phyloP scores from a whole-genome alignment of 345 rosid genomes.

The Psidium friedrichsthalianum region DNA sequence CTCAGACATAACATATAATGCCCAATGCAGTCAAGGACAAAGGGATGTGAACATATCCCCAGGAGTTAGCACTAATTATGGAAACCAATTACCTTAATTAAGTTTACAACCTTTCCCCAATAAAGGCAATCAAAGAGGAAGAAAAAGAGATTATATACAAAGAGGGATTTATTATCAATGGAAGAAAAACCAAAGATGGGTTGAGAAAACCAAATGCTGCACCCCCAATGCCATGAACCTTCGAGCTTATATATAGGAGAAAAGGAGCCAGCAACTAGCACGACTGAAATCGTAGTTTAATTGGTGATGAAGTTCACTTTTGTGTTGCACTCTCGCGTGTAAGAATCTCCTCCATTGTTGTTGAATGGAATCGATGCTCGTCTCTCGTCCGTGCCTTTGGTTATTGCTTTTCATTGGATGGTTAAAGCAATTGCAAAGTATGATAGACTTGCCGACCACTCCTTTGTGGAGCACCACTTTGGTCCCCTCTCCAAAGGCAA shows the following conservation, averaged over 20 bases:
- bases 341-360: conserved; percentile 29
- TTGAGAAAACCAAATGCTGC: conserved; percentile 6
- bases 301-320: neutral
- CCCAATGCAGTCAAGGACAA: neutral
- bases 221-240: conserved; percentile 7
- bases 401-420: neutral
- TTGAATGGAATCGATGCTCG: conserved; percentile 12
- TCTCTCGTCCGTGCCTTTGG: conserved; percentile 15
- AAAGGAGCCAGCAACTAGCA: neutral
- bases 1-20: neutral
- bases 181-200: neutral
- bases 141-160: neutral
- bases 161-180: neutral
- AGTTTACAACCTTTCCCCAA: neutral
- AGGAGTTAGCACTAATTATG: neutral
- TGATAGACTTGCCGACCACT: neutral
- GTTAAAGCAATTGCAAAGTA: neutral
- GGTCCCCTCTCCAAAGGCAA: neutral
- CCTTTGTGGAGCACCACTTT: neutral
- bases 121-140: neutral
- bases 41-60: neutral
- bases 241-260: conserved; percentile 19
- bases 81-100: neutral
- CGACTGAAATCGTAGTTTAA: neutral
- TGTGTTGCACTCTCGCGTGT: conserved; percentile 13